A percentile compares a stretch with the other conserved stretches of the same genome.
These are phyloP conservation scores for Colletotrichum orbiculare DNA, from an alignment of 2,329 filamentous ascomycete genomes.

Conservation along the genomic window DNA sequence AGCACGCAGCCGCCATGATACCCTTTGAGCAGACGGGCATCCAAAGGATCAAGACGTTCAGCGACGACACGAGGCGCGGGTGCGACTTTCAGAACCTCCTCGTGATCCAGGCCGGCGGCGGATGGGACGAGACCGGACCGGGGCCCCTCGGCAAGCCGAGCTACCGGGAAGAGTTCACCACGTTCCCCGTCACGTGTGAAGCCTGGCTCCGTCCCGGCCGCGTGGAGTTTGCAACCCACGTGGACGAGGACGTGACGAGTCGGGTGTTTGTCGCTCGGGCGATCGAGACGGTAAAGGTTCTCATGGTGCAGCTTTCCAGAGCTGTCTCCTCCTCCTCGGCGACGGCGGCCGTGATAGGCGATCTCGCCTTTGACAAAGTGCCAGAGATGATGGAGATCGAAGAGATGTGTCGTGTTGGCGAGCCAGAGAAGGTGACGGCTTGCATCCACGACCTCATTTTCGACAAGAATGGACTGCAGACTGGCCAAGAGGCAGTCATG, in stretches of 20 bases:
- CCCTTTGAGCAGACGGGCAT: slow-evolving; percentile 41
- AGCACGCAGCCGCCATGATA: slow-evolving; percentile 38
- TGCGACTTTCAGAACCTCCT: slow-evolving; percentile 45
- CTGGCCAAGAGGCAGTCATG: slow-evolving; percentile 1
- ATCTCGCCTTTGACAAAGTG: background rate
- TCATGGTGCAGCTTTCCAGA: slow-evolving; percentile 20
- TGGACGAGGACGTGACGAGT: slow-evolving; percentile 25
- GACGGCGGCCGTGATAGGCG: too few species aligned
- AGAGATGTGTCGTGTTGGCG: background rate
- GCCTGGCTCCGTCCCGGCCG: slow-evolving; percentile 17
- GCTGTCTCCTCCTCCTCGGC: background rate
- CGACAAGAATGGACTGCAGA: background rate
- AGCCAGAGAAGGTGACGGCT: background rate
- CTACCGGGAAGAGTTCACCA: slow-evolving; percentile 33
- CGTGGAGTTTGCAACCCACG: slow-evolving; percentile 28
- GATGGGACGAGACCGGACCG: slow-evolving; percentile 12
- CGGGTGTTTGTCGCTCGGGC: slow-evolving; percentile 19
- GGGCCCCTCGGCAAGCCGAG: slow-evolving; percentile 24
- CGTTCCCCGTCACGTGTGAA: slow-evolving; percentile 28
- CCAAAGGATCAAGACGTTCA: slow-evolving; percentile 34
- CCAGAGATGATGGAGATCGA: too few species aligned
- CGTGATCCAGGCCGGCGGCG: slow-evolving; percentile 42
- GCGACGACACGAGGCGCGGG: slow-evolving; percentile 26
- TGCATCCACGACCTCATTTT: slow-evolving; percentile 13
- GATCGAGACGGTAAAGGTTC: slow-evolving; percentile 17